These are phyloP conservation scores for Hypsizygus marmoreus DNA, from an alignment of 768 basidiomycete genomes.

Conservation along the genomic window DNA sequence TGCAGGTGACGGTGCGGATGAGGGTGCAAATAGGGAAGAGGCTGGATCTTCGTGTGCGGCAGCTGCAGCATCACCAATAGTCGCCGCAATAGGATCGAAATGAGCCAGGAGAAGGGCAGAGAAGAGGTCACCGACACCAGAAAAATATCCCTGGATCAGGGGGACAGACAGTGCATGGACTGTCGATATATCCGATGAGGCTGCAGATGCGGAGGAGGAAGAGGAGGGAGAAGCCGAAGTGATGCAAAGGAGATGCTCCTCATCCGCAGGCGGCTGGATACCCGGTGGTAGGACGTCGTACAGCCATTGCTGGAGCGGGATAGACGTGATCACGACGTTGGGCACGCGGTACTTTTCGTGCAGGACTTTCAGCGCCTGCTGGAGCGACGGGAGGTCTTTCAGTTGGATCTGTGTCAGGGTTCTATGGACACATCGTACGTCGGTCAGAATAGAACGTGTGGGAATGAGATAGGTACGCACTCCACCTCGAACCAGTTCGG, in stretches of 20 bases:
- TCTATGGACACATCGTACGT: constrained; percentile 39
- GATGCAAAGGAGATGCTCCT: constrained; percentile 75
- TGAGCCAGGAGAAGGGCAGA: constrained; percentile 88
- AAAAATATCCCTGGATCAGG: constrained; percentile 87
- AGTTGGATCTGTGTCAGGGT: constrained; percentile 74
- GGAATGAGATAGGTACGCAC: constrained; percentile 45
- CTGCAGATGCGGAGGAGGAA: constrained; percentile 22
- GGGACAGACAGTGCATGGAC: constrained; percentile 77
- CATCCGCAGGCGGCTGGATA: constrained; percentile 39
- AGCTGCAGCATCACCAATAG: background rate
- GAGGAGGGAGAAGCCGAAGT: constrained; percentile 71
- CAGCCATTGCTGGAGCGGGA: constrained; percentile 71
- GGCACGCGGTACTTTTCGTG: constrained; percentile 79
- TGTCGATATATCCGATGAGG: too few species aligned
- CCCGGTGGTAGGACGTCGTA: constrained; percentile 48
- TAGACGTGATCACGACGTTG: constrained; percentile 90
- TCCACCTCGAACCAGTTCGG: constrained; percentile 99
- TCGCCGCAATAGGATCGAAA: constrained; percentile 42
- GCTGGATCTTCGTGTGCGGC: too few species aligned
- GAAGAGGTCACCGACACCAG: constrained; percentile 96
- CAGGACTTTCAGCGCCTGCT: constrained; percentile 66
- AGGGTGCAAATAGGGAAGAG: too few species aligned
- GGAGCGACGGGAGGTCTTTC: constrained; percentile 65
- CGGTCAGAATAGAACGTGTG: constrained; percentile 26
- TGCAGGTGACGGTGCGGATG: too few species aligned